phyloP scores from a whole-genome alignment of 2,329 filamentous ascomycete genomes.

The Ophiocordyceps robertsii region DNA sequence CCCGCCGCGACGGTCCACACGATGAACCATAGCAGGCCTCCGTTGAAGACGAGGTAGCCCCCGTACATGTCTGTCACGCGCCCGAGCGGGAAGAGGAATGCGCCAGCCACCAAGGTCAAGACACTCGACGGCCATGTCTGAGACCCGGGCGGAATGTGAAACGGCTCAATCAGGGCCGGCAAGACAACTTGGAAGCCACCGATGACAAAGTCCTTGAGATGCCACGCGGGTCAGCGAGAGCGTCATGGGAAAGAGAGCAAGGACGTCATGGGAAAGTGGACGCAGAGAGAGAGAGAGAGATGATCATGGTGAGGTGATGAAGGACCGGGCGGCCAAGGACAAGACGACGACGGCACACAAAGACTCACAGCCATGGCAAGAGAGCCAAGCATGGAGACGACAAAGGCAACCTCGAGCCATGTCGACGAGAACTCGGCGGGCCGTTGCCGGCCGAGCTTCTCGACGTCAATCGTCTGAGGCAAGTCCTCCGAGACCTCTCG shows the following conservation, averaged over 20 bases:
- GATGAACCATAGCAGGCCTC: slow-evolving; percentile 44
- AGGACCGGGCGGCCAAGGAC: background rate
- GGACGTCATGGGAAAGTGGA: no score
- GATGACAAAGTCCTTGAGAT: slow-evolving; percentile 51
- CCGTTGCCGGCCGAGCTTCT: slow-evolving; percentile 44
- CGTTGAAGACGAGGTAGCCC: slow-evolving; percentile 42
- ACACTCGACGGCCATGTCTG: slow-evolving; percentile 51
- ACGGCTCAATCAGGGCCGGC: slow-evolving; percentile 45
- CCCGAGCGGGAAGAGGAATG: slow-evolving; percentile 48
- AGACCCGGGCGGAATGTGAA: slow-evolving; percentile 48
- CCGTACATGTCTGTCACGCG: slow-evolving; percentile 45
- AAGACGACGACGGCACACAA: background rate
- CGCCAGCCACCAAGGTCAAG: slow-evolving; percentile 39
- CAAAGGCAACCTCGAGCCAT: slow-evolving; percentile 43
- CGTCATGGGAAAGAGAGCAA: background rate
- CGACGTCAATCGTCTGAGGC: slow-evolving; percentile 21
- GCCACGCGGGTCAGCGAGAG: background rate
- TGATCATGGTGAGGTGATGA: background rate
- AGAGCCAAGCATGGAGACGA: slow-evolving; percentile 43
- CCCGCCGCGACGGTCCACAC: slow-evolving; percentile 53
- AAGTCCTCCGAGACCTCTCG: slow-evolving; percentile 7
- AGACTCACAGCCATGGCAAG: slow-evolving; percentile 40
- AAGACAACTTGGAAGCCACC: slow-evolving; percentile 62
- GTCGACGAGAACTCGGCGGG: slow-evolving; percentile 37
- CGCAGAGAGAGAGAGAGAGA: no score